Evolutionary conservation across 1,284 basidiomycete genomes (phyloP).

Genomic region (Fistulinella staudtii): DNA sequence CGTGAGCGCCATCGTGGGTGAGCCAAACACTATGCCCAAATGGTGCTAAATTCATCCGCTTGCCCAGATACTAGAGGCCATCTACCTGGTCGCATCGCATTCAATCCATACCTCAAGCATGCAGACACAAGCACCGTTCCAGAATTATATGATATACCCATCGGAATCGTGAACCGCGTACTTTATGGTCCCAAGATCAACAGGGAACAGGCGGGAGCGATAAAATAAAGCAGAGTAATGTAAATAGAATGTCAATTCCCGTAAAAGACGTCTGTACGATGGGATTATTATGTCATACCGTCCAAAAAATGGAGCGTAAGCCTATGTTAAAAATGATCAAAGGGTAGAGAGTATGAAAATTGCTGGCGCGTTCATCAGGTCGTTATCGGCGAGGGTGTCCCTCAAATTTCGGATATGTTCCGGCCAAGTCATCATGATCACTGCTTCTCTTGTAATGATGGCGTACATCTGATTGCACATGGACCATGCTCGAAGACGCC

Average conservation of each 20-base stretch:
- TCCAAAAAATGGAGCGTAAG: constrained; percentile 16
- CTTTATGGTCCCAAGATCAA: constrained; percentile 42
- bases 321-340: too few species aligned
- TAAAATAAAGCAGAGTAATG: constrained; percentile 24
- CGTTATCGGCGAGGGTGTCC: neutral
- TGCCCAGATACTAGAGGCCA: constrained; percentile 53
- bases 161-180: constrained; percentile 74
- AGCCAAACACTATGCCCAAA: constrained; percentile 17
- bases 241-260: neutral
- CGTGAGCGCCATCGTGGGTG: constrained; percentile 63
- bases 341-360: neutral
- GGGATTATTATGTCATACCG: constrained; percentile 16
- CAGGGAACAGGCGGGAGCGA: constrained; percentile 8
- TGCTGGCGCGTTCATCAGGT: neutral
- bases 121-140: constrained; percentile 48
- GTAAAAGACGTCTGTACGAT: constrained; percentile 1
- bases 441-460: constrained; percentile 9
- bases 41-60: constrained; percentile 14
- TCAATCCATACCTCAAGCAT: constrained; percentile 48
- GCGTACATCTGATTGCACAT: constrained; percentile 3
- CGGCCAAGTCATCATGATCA: constrained; percentile 12
- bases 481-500: constrained; percentile 3
- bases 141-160: constrained; percentile 76
- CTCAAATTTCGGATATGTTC: constrained; percentile 13
- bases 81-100: constrained; percentile 35